phyloP scores from a whole-genome alignment of 257 asterid species.

The Solanum chilense region DNA sequence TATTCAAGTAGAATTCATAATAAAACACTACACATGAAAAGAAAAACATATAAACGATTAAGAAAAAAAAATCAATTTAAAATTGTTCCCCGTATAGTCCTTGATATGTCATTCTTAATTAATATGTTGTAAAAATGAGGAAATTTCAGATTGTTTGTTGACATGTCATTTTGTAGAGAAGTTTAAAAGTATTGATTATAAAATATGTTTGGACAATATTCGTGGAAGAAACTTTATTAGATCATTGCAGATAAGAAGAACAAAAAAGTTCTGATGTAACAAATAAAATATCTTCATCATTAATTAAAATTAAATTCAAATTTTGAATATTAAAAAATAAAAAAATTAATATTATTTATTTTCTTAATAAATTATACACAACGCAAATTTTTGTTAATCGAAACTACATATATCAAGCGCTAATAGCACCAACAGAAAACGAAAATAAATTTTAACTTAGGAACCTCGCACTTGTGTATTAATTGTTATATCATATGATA shows the following conservation, averaged over 20 bases:
- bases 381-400: no score
- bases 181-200: no score
- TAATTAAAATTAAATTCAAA: no score
- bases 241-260: no score
- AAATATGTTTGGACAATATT: no score
- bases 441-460: neutral
- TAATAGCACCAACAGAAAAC: neutral
- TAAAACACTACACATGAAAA: neutral
- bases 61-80: neutral
- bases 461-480: neutral
- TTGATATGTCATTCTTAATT: neutral
- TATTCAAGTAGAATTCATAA: no score
- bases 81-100: neutral
- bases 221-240: no score
- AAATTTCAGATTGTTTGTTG: neutral
- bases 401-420: no score
- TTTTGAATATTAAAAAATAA: no score
- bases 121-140: neutral
- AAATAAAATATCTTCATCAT: no score
- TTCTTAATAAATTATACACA: neutral
- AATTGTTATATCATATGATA: neutral
- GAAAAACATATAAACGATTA: neutral
- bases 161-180: neutral
- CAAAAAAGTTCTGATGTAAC: no score
- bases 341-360: no score